Conservation (phyloP, 2,329 filamentous ascomycete species). For the Ophiostoma sp. region DNA sequence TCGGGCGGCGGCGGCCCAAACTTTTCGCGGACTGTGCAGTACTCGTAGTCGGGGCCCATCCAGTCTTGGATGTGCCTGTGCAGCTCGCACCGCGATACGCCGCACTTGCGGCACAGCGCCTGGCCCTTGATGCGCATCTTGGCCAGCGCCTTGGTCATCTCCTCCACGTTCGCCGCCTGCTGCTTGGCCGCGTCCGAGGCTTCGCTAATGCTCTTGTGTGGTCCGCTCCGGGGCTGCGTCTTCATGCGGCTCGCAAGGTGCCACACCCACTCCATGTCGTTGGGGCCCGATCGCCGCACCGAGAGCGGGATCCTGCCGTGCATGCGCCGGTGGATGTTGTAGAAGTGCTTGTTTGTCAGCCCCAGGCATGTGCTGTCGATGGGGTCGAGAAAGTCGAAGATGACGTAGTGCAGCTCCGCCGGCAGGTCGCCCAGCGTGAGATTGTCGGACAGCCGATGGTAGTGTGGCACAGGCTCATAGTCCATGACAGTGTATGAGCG, state of each 20-base stretch:
- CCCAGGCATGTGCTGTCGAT: constrained; percentile 60
- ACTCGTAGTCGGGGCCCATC: constrained; percentile 53
- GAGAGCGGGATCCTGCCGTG: constrained; percentile 53
- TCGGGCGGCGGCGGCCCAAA: constrained; percentile 47
- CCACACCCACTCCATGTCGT: constrained; percentile 61
- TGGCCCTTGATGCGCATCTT: constrained; percentile 51
- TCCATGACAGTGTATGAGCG: constrained; percentile 58
- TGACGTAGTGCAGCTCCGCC: constrained; percentile 53
- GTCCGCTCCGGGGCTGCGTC: not conserved
- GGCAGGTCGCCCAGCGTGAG: constrained; percentile 50
- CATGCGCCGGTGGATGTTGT: constrained; percentile 52
- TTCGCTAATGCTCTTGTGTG: constrained; percentile 12
- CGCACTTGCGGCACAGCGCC: constrained; percentile 58
- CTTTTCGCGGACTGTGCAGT: constrained; percentile 55
- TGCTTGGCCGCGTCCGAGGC: constrained; percentile 35
- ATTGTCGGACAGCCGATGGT: constrained; percentile 43
- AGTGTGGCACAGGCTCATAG: constrained; percentile 49
- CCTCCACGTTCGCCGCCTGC: constrained; percentile 37
- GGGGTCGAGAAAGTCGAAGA: constrained; percentile 59
- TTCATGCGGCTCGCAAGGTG: constrained; percentile 42
- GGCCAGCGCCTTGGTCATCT: constrained; percentile 35
- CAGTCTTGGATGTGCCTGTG: constrained; percentile 57
- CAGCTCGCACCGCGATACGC: constrained; percentile 55
- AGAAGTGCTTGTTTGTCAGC: constrained; percentile 53
- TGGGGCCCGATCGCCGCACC: constrained; percentile 53